Percentiles rank a stretch among this genome's conserved stretches.
phyloP scores from a whole-genome alignment of 345 rosid species.

The Excoecaria agallocha region DNA sequence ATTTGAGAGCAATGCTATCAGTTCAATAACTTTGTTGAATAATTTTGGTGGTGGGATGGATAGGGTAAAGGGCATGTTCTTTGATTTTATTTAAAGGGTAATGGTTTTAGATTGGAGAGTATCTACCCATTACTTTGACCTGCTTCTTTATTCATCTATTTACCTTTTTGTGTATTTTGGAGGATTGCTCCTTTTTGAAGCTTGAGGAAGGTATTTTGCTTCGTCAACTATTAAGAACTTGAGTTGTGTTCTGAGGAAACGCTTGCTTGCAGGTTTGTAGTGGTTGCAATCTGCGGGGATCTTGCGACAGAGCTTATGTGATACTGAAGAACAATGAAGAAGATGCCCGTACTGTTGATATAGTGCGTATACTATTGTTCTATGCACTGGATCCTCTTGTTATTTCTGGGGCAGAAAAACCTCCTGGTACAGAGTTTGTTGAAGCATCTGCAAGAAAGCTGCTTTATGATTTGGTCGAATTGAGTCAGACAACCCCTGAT shows the following conservation, averaged over 20 bases:
- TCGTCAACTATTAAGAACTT: not conserved
- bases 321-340: conserved; percentile 62
- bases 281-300: conserved; percentile 69
- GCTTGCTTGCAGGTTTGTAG: conserved; percentile 62
- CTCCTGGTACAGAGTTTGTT: conserved; percentile 51
- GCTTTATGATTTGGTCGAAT: conserved; percentile 64
- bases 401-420: conserved; percentile 43
- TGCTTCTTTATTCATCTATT: not conserved
- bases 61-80: too few relatives aligned
- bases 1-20: not conserved
- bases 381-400: conserved; percentile 75
- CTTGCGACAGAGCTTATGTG: conserved; percentile 92
- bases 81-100: not conserved
- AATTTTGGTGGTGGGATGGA: not conserved
- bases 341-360: conserved; percentile 79
- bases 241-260: conserved; percentile 12
- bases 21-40: not conserved
- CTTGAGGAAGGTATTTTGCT: not conserved
- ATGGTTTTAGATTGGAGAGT: too few relatives aligned
- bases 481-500: conserved; percentile 54
- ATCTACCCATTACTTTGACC: not conserved
- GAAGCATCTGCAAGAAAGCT: conserved; percentile 66
- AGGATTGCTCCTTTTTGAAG: not conserved
- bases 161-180: too few relatives aligned
- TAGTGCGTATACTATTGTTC: conserved; percentile 61